Evolutionary conservation across 768 basidiomycete species (phyloP).

Genomic region (Mycena maculata): DNA sequence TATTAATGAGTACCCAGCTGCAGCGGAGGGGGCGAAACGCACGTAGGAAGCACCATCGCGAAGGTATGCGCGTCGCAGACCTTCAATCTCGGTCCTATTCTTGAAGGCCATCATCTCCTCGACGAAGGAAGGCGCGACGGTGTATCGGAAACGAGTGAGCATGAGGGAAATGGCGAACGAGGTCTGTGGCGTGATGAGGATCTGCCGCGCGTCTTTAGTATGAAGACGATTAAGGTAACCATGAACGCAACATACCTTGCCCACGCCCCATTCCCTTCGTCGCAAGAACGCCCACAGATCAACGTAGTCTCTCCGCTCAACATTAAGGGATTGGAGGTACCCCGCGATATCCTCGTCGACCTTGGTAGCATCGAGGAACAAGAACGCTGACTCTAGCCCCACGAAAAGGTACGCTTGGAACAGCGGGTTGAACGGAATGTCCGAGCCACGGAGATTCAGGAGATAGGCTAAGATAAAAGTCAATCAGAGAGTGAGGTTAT

Average conservation of each 20-base stretch:
- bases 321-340: conserved; percentile 67
- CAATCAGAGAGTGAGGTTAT: conserved; percentile 20
- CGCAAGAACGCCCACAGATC: conserved; percentile 85
- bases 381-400: conserved; percentile 64
- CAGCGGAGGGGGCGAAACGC: conserved; percentile 47
- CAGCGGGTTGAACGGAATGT: conserved; percentile 92
- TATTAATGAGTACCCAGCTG: conserved; percentile 16
- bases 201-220: conserved; percentile 44
- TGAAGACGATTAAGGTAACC: background rate
- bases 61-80: conserved; percentile 85
- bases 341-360: conserved; percentile 65
- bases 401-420: conserved; percentile 91
- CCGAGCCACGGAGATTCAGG: conserved; percentile 89
- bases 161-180: conserved; percentile 88
- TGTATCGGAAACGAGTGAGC: conserved; percentile 86
- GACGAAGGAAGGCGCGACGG: conserved; percentile 74
- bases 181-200: conserved; percentile 78
- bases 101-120: conserved; percentile 89
- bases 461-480: conserved; percentile 70
- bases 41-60: conserved; percentile 91
- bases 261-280: conserved; percentile 79
- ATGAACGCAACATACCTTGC: conserved; percentile 61
- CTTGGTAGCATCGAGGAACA: conserved; percentile 83
- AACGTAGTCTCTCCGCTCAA: conserved; percentile 75
- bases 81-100: conserved; percentile 87